These are phyloP conservation scores for Verruconis gallopava DNA, from an alignment of 2,329 filamentous ascomycete genomes.

Conservation along the genomic window DNA sequence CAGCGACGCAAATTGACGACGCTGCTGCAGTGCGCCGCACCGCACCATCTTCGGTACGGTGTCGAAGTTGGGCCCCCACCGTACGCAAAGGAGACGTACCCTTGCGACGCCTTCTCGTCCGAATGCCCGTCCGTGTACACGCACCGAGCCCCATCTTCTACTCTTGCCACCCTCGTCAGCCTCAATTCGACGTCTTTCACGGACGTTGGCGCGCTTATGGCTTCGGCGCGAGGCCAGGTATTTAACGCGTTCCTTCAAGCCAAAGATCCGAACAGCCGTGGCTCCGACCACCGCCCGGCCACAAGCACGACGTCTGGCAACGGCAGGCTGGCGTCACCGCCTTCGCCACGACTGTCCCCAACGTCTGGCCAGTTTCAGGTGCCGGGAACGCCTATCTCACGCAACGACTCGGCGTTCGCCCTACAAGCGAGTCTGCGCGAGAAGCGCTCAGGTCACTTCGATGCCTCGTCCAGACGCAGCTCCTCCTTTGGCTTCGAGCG, in stretches of 20 bases:
- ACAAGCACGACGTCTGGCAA: constrained; percentile 44
- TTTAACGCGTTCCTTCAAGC: constrained; percentile 87
- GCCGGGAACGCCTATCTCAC: constrained; percentile 66
- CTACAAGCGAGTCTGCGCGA: constrained; percentile 76
- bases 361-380: constrained; percentile 66
- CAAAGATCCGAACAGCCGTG: constrained; percentile 44
- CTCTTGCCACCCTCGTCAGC: constrained; percentile 72
- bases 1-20: constrained; percentile 82
- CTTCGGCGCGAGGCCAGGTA: constrained; percentile 48
- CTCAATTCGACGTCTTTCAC: constrained; percentile 85
- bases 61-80: constrained; percentile 80
- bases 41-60: constrained; percentile 75
- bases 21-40: constrained; percentile 77
- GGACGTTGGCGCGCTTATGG: constrained; percentile 41
- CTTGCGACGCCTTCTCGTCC: constrained; percentile 77
- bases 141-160: constrained; percentile 54
- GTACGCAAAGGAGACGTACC: constrained; percentile 87
- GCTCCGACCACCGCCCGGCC: constrained; percentile 10
- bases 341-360: constrained; percentile 35
- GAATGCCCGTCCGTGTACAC: constrained; percentile 75
- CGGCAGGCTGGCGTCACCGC: constrained; percentile 4
- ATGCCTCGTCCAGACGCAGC: constrained; percentile 67
- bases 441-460: constrained; percentile 89
- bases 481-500: constrained; percentile 82
- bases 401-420: constrained; percentile 84